Base-by-base conservation (phyloP, 2,329 filamentous ascomycete genomes). In the Rosellinia necatrix region DNA sequence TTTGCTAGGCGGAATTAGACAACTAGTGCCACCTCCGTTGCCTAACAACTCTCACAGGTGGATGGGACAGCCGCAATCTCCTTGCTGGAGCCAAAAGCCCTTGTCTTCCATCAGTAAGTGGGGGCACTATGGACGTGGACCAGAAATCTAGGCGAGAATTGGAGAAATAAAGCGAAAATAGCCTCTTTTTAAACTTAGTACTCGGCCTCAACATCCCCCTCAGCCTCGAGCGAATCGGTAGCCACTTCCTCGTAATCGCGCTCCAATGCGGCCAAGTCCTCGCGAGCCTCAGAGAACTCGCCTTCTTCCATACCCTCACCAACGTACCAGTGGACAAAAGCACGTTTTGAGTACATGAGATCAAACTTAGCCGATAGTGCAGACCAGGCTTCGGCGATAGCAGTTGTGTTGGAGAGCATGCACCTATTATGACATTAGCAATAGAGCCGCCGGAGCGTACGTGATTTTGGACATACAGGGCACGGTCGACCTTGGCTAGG, bases 231-330 rank as follows among this genome's bases (percentile, higher is more conserved):
- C 62, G 92, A 96, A 79, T 97, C 93, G 71, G 91, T 91, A 64
- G 92, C 93, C 73, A 97, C 94, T 81, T 99, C 94, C 81, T 97
- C 93, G 81, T 99, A 99, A 76, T 99, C 93, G 68, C 92, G 89
- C 86, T 99, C 94, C 63, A 99, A 85, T 68, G 94, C 94, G 75
- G 94, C 94, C 76, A 99, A 82, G 81, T 99, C 94, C 82, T 99
- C 94, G 76, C 94, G 92, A 64, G 94, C 94, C 84, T 99, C 94
- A 55, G 91, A 96, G 86, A 99, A 99, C 80, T 99, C 94, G 78
- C 94, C 94, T 79, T 99, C 94, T 85, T 99, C 94, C 94, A 99
- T 99, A 87, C 94, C 94, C 84, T 97, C 94, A 81, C 94, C 94
- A 74, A 99, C 94, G 72, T 97, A 99, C 94, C 94, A 99, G 82